Evolutionary conservation across 225 moss, liverwort and hornwort species (phyloP).

Genomic region (Asterella californica): DNA sequence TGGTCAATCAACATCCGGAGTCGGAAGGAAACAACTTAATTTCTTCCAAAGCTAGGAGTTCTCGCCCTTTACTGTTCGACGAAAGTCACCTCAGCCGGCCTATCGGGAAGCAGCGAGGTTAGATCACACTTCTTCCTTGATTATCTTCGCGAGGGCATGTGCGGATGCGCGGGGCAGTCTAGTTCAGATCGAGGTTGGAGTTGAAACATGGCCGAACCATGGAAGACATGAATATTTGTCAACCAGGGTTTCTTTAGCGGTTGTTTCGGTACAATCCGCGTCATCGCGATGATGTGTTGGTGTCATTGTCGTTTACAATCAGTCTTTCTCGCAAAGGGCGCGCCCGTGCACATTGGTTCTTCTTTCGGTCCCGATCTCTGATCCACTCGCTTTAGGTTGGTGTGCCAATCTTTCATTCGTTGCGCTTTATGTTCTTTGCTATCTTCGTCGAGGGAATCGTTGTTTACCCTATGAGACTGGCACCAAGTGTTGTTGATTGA

Average conservation of each 20-base stretch:
- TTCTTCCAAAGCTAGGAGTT: neutral
- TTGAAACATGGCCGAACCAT: constrained; percentile 12
- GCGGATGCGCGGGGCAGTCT: neutral
- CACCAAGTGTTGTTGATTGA: neutral
- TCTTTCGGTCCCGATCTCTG: constrained; percentile 12
- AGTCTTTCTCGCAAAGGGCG: neutral
- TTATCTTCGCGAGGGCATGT: neutral
- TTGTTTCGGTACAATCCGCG: neutral
- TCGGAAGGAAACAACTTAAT: neutral
- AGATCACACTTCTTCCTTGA: neutral
- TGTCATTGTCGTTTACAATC: neutral
- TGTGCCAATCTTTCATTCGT: neutral
- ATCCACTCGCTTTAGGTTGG: constrained; percentile 3
- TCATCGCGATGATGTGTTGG: constrained; percentile 21
- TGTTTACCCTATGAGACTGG: neutral
- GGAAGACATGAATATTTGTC: neutral
- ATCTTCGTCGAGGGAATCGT: neutral
- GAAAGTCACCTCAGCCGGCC: constrained; percentile 1
- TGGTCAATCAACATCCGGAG: neutral
- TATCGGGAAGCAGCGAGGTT: neutral
- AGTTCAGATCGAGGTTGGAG: constrained; percentile 7
- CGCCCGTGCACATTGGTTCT: neutral
- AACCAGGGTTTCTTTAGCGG: neutral
- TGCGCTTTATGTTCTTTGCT: neutral
- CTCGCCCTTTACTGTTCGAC: neutral